Base-by-base conservation (phyloP, 2,329 filamentous ascomycete genomes). In the Diaporthe humulicola region DNA sequence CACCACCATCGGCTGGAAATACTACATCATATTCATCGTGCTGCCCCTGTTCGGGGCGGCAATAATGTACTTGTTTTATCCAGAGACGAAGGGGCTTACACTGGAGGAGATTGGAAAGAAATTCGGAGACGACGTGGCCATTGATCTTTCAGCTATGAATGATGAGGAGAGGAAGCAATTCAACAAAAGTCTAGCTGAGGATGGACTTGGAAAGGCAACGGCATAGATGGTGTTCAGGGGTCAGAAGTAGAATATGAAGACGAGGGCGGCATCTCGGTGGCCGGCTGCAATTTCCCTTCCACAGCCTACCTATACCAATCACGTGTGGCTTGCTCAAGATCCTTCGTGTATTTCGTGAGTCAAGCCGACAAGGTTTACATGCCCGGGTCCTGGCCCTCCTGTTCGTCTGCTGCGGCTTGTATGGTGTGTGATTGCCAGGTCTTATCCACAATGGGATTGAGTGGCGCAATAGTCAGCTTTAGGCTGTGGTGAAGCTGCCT, bases 11-110 rank as follows among this genome's bases (percentile, higher is more conserved):
- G 58, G 64, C 28, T 77, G 64, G 38, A 56, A 75, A 17, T 77
- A 77, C 71, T 77, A 78, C 36, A 75, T 77, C 4, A 64, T 78
- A 17, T 78, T 76, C 48, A 61, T 77, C 19, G 67, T 54, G 4
- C 36, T 76, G 25, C 76, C 76, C 22, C 66, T 70, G 12, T 22
- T 77, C 1, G 76, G 72, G 40, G 72, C 76, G 3, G 25, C 54
- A 5, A 15, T 77, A 25, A 75, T 78, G 19, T 72, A 69, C 57
- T 14, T 75, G 2, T 74, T 75, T 40, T 77, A 74, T 9, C 74
- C 73, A 4, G 77, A 78, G 58, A 73, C 75, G 22, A 77, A 73
- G 30, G 73, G 73, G 14, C 71, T 76, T 12, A 69, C 71, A 17
- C 74, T 77, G 2, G 76, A 76, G 66, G 76, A 76, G 28, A 67